Evolutionary conservation across 768 basidiomycete species (phyloP).

Genomic region (Suillus subalutaceus): DNA sequence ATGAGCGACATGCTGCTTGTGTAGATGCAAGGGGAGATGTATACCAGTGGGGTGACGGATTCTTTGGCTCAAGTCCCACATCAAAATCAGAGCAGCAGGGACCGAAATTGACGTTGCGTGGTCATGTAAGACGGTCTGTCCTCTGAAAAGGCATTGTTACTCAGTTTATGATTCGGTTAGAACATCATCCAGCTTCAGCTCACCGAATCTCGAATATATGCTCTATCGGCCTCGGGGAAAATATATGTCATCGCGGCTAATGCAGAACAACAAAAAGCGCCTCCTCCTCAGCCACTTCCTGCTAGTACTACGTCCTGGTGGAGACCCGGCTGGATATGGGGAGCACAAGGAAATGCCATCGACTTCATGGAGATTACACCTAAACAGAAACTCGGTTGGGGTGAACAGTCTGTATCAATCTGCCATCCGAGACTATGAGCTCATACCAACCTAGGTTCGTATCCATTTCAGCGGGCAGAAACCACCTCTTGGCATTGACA

Average conservation of each 20-base stretch:
- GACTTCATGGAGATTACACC: conserved; percentile 68
- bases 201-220: conserved; percentile 67
- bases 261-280: conserved; percentile 47
- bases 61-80: conserved; percentile 40
- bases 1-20: conserved; percentile 69
- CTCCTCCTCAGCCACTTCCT: conserved; percentile 41
- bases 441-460: conserved; percentile 53
- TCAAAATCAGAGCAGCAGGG: conserved; percentile 26
- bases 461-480: conserved; percentile 71
- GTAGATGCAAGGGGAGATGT: conserved; percentile 81
- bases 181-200: conserved; percentile 68
- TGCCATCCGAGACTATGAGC: conserved; percentile 1
- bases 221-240: conserved; percentile 75
- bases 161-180: conserved; percentile 38
- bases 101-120: conserved; percentile 60
- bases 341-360: conserved; percentile 46
- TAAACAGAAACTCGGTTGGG: conserved; percentile 53
- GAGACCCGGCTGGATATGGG: conserved; percentile 62
- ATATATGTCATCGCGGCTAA: conserved; percentile 70
- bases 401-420: conserved; percentile 60
- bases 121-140: conserved; percentile 51
- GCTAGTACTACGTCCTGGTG: conserved; percentile 58
- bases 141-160: not conserved
- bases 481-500: conserved; percentile 74
- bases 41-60: conserved; percentile 81